Percentiles rank a stretch among this genome's conserved stretches.
Conservation (phyloP, 2,329 filamentous ascomycete species). For the Blumeria graminis region DNA sequence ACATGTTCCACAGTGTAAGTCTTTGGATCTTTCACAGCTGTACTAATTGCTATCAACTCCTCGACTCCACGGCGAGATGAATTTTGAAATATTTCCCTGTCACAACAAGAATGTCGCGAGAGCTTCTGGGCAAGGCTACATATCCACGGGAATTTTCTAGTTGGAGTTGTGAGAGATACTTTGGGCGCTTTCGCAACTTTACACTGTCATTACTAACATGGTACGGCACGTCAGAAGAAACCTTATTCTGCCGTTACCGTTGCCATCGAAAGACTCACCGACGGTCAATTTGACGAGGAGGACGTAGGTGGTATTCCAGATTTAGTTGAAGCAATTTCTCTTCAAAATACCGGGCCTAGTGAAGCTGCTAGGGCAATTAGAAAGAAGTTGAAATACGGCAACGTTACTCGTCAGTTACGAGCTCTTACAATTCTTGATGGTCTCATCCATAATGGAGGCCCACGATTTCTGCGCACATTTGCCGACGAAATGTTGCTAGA, state of each 20-base stretch:
- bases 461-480: constrained; percentile 66
- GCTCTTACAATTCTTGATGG: constrained; percentile 77
- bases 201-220: too few species aligned
- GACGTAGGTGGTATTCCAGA: constrained; percentile 82
- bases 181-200: too few species aligned
- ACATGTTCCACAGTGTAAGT: too few species aligned
- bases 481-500: constrained; percentile 82
- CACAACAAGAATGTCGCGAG: too few species aligned
- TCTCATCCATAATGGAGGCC: constrained; percentile 80
- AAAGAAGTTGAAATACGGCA: constrained; percentile 98
- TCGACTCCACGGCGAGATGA: too few species aligned
- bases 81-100: too few species aligned
- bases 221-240: constrained; percentile 32
- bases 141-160: too few species aligned
- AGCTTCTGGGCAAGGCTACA: too few species aligned
- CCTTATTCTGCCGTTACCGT: constrained; percentile 88
- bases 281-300: constrained; percentile 77
- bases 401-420: constrained; percentile 72
- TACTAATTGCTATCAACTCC: too few species aligned
- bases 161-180: too few species aligned
- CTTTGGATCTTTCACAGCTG: too few species aligned
- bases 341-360: constrained; percentile 64
- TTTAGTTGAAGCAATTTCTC: constrained; percentile 76
- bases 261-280: constrained; percentile 73
- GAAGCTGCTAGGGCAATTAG: constrained; percentile 81